Evolutionary conservation across 768 basidiomycete genomes (phyloP).

Genomic region (Boletus rubroflammeus): DNA sequence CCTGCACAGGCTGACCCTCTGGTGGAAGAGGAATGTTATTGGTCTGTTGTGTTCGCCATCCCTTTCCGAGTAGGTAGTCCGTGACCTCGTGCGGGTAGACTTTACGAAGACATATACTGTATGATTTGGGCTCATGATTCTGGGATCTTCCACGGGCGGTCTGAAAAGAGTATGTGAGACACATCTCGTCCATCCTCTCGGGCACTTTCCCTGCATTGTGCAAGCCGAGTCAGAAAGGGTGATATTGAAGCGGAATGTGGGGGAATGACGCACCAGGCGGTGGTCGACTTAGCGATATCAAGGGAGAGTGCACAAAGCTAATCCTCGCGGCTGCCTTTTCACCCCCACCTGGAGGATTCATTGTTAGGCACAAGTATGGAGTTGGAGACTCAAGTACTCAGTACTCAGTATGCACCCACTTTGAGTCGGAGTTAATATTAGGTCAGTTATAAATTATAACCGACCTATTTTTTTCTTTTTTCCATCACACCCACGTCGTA

Average conservation of each 20-base stretch:
- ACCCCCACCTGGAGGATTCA: slow-evolving; percentile 17
- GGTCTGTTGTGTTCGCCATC: slow-evolving; percentile 39
- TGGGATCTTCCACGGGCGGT: slow-evolving; percentile 50
- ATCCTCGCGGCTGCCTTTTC: slow-evolving; percentile 16
- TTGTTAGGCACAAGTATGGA: background rate
- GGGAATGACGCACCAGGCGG: slow-evolving; percentile 16
- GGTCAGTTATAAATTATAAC: slow-evolving; percentile 2
- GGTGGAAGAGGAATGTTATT: slow-evolving; percentile 59
- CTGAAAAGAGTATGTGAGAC: slow-evolving; percentile 60
- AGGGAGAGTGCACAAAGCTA: slow-evolving; percentile 23
- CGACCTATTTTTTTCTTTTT: slow-evolving; percentile 27
- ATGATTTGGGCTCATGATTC: slow-evolving; percentile 49
- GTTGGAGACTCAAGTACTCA: too few relatives aligned
- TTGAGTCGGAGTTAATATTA: slow-evolving; percentile 24
- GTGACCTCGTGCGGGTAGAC: slow-evolving; percentile 67
- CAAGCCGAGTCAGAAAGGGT: background rate
- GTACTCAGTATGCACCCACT: background rate
- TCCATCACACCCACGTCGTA: slow-evolving; percentile 43
- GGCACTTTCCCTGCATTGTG: slow-evolving; percentile 48
- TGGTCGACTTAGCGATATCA: slow-evolving; percentile 26
- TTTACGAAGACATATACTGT: slow-evolving; percentile 59
- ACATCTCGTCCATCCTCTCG: slow-evolving; percentile 60
- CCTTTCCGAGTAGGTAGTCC: slow-evolving; percentile 42
- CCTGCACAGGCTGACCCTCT: slow-evolving; percentile 53
- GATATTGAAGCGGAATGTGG: background rate